Base-by-base conservation (phyloP, 2,329 filamentous ascomycete genomes). In the Ascochyta rabiei region DNA sequence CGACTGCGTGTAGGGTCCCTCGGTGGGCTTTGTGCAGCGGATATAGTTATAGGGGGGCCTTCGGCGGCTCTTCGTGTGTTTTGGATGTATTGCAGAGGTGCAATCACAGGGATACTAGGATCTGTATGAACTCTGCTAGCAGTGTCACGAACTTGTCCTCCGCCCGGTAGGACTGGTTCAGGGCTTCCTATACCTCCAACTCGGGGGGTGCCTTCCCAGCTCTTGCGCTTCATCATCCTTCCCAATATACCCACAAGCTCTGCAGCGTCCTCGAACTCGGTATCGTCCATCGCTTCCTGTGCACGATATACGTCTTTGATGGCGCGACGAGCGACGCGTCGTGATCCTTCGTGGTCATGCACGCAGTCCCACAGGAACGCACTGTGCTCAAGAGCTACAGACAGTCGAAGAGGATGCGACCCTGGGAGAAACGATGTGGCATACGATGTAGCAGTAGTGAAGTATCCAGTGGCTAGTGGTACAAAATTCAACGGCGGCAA, bases 311-410 rank as follows among this genome's bases (percentile, higher is more conserved):
- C 93, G 66, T 96, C 91, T 37, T 89, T 84, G 57, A 98, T 95
- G 3, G 93, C 91, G 33, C 87, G 83, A 67, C 90, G 89, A 10
- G 95, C 93, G 13, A 97, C 76, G 48, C 84, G 84, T 28, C 93
- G 84, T 46, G 91, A 92, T 31, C 81, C 86, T 19, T 93, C 87
- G 41, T 84, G 81, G 65, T 98, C 92, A 70, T 95, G 91, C 2
- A 91, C 82, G 69, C 93, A 98, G 70, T 98, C 95, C 79, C 93
- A 97, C 1, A 97, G 79, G 72, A 97, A 99, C 0, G 93, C 93
- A 13, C 90, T 86, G 72, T 96, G 96, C 74, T 99, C 95, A 1
- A 96, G 89, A 67, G 95, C 95, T 47, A 96, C 89, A 0, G 91
- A 96, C 0, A 99, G 80, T 1, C 93, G 88, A 15, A 99, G 79